Evolutionary conservation across 2,329 filamentous ascomycete species (phyloP).

Genomic region (Penicillium paneum): DNA sequence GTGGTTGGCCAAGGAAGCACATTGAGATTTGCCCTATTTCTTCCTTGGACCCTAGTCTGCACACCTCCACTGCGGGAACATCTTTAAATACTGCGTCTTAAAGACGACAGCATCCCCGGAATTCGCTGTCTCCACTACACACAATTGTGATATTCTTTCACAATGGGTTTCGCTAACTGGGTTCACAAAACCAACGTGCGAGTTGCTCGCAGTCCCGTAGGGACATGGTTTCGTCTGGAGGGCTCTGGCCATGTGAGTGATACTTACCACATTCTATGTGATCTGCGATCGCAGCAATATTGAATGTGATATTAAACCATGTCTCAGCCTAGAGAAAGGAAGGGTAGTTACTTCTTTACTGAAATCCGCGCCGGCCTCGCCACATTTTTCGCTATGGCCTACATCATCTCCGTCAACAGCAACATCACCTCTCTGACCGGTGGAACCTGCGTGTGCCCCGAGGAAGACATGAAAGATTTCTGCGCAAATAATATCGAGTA

Average conservation of each 20-base stretch:
- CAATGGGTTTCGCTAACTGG: conserved; percentile 19
- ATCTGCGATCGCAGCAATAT: neutral
- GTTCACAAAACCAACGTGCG: conserved; percentile 29
- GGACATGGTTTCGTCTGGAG: conserved; percentile 74
- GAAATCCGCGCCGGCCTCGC: conserved; percentile 80
- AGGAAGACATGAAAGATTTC: conserved; percentile 35
- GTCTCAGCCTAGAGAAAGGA: conserved; percentile 63
- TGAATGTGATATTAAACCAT: conserved; percentile 7
- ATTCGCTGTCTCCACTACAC: neutral
- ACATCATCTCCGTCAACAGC: conserved; percentile 68
- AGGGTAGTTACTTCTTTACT: conserved; percentile 74
- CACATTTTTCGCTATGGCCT: conserved; percentile 78
- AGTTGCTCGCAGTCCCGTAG: conserved; percentile 64
- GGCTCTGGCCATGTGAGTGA: conserved; percentile 72
- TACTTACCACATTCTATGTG: neutral
- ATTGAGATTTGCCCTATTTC: conserved; percentile 1
- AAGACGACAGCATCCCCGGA: conserved; percentile 4
- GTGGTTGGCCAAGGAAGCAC: conserved; percentile 11
- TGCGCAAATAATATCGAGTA: conserved; percentile 52
- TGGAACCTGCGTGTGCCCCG: conserved; percentile 72
- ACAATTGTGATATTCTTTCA: conserved; percentile 2
- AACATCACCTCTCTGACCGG: conserved; percentile 69
- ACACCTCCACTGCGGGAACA: conserved; percentile 1
- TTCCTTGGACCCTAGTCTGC: conserved; percentile 2
- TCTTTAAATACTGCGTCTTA: conserved; percentile 14